Evolutionary conservation across 768 basidiomycete species (phyloP).

Genomic region (Leucocoprinus leucothites): DNA sequence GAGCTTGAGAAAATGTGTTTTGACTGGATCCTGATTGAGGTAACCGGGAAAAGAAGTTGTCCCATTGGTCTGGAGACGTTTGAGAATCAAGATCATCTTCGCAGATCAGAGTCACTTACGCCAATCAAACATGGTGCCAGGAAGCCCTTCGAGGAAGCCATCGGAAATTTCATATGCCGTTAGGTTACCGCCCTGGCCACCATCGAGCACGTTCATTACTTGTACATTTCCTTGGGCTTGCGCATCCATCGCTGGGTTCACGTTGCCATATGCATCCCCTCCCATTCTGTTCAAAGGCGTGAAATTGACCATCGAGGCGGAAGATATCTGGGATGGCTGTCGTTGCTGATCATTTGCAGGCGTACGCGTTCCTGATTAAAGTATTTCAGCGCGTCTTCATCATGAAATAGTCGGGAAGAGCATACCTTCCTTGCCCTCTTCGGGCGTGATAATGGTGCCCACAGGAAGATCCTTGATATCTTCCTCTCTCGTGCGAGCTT

Average conservation of each 20-base stretch:
- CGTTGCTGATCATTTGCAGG: constrained; percentile 12
- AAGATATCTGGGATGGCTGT: constrained; percentile 4
- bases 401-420: neutral
- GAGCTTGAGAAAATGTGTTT: constrained; percentile 2
- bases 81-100: constrained; percentile 7
- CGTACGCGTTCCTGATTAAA: constrained; percentile 1
- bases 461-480: constrained; percentile 52
- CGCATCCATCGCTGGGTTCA: constrained; percentile 74
- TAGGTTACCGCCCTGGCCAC: constrained; percentile 49
- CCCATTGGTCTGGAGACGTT: constrained; percentile 66
- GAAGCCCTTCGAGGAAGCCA: constrained; percentile 74
- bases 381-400: neutral
- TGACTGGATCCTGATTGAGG: constrained; percentile 12
- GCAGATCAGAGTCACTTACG: constrained; percentile 38
- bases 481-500: constrained; percentile 38
- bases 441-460: constrained; percentile 47
- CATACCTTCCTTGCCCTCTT: constrained; percentile 34
- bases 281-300: constrained; percentile 45
- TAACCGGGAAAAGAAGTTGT: constrained; percentile 75
- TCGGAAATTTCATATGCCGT: constrained; percentile 68
- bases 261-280: constrained; percentile 44
- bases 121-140: constrained; percentile 87
- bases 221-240: constrained; percentile 53
- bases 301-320: constrained; percentile 53
- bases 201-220: constrained; percentile 75